These are phyloP conservation scores for Luzula sylvatica DNA, from an alignment of 176 grass and related monocot species.

Conservation along the genomic window DNA sequence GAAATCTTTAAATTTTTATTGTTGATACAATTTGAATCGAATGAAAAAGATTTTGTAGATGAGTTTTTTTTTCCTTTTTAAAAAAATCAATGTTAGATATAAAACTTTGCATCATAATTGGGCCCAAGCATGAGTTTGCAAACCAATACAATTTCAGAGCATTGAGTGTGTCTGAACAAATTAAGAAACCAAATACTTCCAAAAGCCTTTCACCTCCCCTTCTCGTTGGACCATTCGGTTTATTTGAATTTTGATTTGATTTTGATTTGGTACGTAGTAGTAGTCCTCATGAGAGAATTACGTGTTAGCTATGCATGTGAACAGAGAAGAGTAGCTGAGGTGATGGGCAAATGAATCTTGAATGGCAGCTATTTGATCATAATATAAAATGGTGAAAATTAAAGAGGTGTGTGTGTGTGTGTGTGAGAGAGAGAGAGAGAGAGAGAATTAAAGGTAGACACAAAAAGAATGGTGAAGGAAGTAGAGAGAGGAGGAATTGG, in stretches of 20 bases:
- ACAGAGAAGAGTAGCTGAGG: constrained; percentile 23
- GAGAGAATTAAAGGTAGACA: background rate
- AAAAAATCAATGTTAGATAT: too few species aligned
- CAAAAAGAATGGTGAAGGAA: constrained; percentile 27
- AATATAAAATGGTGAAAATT: constrained; percentile 13
- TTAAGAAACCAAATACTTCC: too few species aligned
- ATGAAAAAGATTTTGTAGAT: too few species aligned
- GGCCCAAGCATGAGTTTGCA: too few species aligned
- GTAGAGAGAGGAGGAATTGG: background rate
- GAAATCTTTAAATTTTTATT: too few species aligned
- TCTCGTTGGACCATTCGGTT: constrained; percentile 19
- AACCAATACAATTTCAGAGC: too few species aligned
- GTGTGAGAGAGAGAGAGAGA: background rate
- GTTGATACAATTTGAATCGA: too few species aligned
- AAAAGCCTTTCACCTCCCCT: constrained; percentile 20
- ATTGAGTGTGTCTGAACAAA: too few species aligned
- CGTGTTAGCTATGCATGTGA: constrained; percentile 34
- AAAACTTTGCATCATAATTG: too few species aligned
- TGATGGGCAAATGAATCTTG: background rate
- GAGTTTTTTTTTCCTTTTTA: too few species aligned
- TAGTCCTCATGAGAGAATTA: background rate
- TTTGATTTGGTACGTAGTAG: background rate
- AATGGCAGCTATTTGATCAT: background rate
- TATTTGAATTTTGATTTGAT: too few species aligned
- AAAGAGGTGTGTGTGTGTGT: background rate